Evolutionary conservation across 139 green algal species (phyloP).

Genomic region (Penium margaritaceum): DNA sequence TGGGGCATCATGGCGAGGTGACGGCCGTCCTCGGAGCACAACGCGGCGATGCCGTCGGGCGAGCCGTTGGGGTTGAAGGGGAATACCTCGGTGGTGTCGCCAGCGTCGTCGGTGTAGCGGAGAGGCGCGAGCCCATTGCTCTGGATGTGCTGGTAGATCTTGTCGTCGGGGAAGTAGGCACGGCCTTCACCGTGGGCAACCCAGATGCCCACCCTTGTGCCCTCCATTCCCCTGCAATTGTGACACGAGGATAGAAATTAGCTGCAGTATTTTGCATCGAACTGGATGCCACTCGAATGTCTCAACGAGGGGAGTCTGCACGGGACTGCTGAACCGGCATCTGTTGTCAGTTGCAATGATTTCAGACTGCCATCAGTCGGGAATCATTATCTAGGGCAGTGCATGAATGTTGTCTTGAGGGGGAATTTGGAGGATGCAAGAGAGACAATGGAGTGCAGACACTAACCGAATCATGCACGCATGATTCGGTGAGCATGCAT

Average conservation of each 20-base stretch:
- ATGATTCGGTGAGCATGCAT: too few relatives aligned
- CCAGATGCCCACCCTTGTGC: conserved; percentile 83
- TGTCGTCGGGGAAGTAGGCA: conserved; percentile 77
- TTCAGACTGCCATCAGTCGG: too few relatives aligned
- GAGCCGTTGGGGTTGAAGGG: conserved; percentile 95
- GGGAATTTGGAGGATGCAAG: too few relatives aligned
- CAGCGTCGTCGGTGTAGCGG: conserved; percentile 53
- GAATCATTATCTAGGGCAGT: too few relatives aligned
- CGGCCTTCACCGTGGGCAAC: conserved; percentile 89
- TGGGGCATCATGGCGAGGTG: conserved; percentile 99
- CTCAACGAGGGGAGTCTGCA: neutral
- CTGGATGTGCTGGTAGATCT: conserved; percentile 50
- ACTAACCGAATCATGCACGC: too few relatives aligned
- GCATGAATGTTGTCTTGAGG: too few relatives aligned
- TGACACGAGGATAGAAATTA: too few relatives aligned
- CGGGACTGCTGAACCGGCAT: neutral
- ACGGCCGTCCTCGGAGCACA: conserved; percentile 81
- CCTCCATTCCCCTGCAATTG: conserved; percentile 75
- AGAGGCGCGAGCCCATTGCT: conserved; percentile 68
- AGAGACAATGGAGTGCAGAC: too few relatives aligned
- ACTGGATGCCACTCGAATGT: neutral
- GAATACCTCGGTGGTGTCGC: conserved; percentile 72
- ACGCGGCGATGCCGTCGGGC: conserved; percentile 78
- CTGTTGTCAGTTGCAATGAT: too few relatives aligned
- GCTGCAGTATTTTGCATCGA: neutral